phyloP scores from a whole-genome alignment of 2,329 filamentous ascomycete species.

The Sphaerostilbella broomeana region DNA sequence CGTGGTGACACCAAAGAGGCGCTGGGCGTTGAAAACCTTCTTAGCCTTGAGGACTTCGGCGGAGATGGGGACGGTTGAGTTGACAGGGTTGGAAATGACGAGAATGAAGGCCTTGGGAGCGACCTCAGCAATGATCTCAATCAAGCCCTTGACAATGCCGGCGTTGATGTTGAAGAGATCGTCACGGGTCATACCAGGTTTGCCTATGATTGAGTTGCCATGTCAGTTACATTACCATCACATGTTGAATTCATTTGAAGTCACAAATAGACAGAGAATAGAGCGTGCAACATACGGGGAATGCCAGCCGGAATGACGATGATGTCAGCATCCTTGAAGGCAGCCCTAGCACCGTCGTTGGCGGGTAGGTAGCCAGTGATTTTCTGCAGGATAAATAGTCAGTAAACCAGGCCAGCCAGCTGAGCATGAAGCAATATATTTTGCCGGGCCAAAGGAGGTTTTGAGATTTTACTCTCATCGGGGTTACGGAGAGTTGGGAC shows the following conservation, averaged over 20 bases:
- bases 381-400: slow-evolving; percentile 49
- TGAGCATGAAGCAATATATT: no score
- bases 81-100: slow-evolving; percentile 98
- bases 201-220: slow-evolving; percentile 53
- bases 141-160: slow-evolving; percentile 89
- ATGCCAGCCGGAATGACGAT: slow-evolving; percentile 97
- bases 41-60: slow-evolving; percentile 94
- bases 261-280: neutral
- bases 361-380: slow-evolving; percentile 81
- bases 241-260: neutral
- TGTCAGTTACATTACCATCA: slow-evolving; percentile 17
- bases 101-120: slow-evolving; percentile 91
- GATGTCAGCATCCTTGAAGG: slow-evolving; percentile 89
- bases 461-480: neutral
- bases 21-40: slow-evolving; percentile 89
- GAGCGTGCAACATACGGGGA: slow-evolving; percentile 62
- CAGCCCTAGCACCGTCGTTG: slow-evolving; percentile 77
- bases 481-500: slow-evolving; percentile 9
- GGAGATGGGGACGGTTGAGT: slow-evolving; percentile 96
- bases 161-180: slow-evolving; percentile 99
- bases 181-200: slow-evolving; percentile 98
- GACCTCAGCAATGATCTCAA: slow-evolving; percentile 79
- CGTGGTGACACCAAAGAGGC: slow-evolving; percentile 96
- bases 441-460: slow-evolving; percentile 5
- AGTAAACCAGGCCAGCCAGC: no score